phyloP scores from a whole-genome alignment of 257 asterid species.

The Penstemon davidsonii region DNA sequence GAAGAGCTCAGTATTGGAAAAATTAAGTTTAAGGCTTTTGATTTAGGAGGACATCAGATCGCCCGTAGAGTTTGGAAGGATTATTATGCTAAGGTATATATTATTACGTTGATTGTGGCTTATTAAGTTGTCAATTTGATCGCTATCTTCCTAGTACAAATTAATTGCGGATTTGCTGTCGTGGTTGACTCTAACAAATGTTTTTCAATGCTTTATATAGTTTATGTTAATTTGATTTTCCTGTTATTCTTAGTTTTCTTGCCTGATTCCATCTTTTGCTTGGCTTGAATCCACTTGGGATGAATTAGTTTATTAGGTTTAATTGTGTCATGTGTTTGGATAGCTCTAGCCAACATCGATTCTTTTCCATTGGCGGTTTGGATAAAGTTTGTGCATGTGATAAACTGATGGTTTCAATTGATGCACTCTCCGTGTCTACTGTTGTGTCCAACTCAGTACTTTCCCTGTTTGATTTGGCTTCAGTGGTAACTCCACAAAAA shows the following conservation, averaged over 20 bases:
- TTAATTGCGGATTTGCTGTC: too few relatives aligned
- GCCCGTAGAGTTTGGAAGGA: slow-evolving; percentile 97
- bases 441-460: too few relatives aligned
- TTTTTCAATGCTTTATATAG: background rate
- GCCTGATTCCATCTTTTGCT: background rate
- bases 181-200: too few relatives aligned
- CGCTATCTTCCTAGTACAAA: too few relatives aligned
- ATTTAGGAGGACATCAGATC: slow-evolving; percentile 92
- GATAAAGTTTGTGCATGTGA: background rate
- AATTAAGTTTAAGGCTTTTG: slow-evolving; percentile 91
- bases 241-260: background rate
- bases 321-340: background rate
- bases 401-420: background rate
- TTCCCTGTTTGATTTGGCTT: too few relatives aligned
- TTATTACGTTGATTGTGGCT: background rate
- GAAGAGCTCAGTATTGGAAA: slow-evolving; percentile 92
- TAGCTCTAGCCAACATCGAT: too few relatives aligned
- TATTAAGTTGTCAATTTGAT: too few relatives aligned
- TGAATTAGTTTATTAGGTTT: background rate
- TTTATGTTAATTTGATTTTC: background rate
- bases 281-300: background rate
- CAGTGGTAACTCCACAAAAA: too few relatives aligned
- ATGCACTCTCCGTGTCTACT: background rate
- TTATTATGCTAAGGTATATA: slow-evolving; percentile 78
- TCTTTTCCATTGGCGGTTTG: too few relatives aligned